Evolutionary conservation across 2,329 filamentous ascomycete species (phyloP).

Genomic region (Colletotrichum liaoningense): DNA sequence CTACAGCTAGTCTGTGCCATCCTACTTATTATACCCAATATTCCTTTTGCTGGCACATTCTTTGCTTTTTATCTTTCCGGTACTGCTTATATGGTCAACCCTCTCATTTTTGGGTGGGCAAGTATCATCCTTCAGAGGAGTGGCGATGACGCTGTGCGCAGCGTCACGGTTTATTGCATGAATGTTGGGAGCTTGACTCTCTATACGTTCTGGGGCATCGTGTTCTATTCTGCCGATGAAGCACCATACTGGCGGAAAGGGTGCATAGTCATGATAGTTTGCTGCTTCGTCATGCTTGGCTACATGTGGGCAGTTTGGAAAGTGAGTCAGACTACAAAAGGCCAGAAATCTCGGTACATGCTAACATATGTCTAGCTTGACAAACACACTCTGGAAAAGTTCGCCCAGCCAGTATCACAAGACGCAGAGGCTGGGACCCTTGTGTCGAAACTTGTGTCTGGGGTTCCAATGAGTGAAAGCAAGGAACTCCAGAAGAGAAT

Average conservation of each 20-base stretch:
- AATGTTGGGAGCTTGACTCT: constrained; percentile 49
- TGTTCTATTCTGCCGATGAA: constrained; percentile 48
- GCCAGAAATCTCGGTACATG: not conserved
- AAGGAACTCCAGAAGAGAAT: not conserved
- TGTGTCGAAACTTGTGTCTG: not conserved
- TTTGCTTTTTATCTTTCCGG: constrained; percentile 50
- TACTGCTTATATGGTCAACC: constrained; percentile 52
- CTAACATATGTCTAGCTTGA: not conserved
- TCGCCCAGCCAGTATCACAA: not conserved
- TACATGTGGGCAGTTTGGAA: constrained; percentile 33
- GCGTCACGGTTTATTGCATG: constrained; percentile 51
- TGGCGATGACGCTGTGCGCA: constrained; percentile 51
- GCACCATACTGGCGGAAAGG: constrained; percentile 51
- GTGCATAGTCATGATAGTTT: constrained; percentile 47
- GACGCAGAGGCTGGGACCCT: not conserved
- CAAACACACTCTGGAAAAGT: not conserved
- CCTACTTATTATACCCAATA: constrained; percentile 45
- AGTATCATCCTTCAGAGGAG: constrained; percentile 48
- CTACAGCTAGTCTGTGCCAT: constrained; percentile 47
- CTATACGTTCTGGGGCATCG: constrained; percentile 53
- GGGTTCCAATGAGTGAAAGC: not conserved
- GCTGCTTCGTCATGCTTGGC: constrained; percentile 30
- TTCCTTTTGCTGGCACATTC: constrained; percentile 41
- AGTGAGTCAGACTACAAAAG: not conserved
- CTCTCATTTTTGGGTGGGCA: constrained; percentile 52